Base-by-base conservation (phyloP, 805 yeast species). In the Candida broadrunensis region DNA sequence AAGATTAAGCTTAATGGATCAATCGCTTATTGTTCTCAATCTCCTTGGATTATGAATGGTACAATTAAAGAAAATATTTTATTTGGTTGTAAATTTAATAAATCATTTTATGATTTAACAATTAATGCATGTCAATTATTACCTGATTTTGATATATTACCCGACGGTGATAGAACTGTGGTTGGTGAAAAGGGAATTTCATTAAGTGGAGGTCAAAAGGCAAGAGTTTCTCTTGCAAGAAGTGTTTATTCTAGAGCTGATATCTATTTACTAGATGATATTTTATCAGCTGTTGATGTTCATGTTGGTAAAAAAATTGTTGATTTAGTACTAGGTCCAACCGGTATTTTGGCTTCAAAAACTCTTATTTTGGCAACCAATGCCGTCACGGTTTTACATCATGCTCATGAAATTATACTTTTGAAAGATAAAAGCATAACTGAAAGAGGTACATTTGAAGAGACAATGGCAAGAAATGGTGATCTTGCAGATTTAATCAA, bases 381-480 rank as follows among this genome's bases (percentile, higher is more conserved):
- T 43, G 60, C 69, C 4, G 66, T 65, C 23, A 46, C 55, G 26
- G 64, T 67, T 13, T 54, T 67, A 38, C 63, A 62, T 25, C 47
- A 56, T 37, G 66, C 71, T 12, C 50, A 58, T 38, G 51, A 56
- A 34, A 65, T 64, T 31, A 58, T 54, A 29, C 51, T 63, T 41
- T 51, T 67, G 41, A 54, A 53, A 34, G 46, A 42, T 14, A 64
- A 64, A 9, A 44, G 50, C 18, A 58, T 66, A 17, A 42, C 48
- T 12, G 72, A 67, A 42, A 40, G 55, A 13, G 67, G 87, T 8
- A 65, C 70, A 5, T 83, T 75, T 53, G 55, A 63, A 6, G 74
- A 74, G 5, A 70, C 80, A 14, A 29, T 37, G 9, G 20, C 29
- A 4, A 37, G 30, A 30, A 27, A 27, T 6, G 16, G 24, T 16